Conservation (phyloP, 495 filamentous ascomycete genomes). For the Trichocladium antarcticum region DNA sequence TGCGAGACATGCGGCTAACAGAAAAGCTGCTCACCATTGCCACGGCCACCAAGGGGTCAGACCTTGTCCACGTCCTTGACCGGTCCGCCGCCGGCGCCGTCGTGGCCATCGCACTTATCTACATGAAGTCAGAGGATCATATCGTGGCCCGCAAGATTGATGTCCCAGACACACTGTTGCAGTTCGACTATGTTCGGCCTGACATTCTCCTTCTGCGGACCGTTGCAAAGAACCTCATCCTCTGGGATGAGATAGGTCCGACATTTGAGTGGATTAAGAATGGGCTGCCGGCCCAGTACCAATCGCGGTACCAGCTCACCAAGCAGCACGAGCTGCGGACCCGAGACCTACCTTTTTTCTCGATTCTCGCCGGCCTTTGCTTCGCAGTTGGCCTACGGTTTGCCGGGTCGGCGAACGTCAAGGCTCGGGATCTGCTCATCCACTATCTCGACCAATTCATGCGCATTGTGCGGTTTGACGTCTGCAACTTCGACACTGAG, state of each 20-base stretch:
- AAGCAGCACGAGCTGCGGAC: conserved; percentile 49
- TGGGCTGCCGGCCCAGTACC: conserved; percentile 60
- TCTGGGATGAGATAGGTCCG: conserved; percentile 76
- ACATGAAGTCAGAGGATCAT: conserved; percentile 90
- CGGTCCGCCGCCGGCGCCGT: conserved; percentile 84
- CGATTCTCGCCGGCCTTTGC: conserved; percentile 81
- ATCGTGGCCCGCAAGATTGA: conserved; percentile 87
- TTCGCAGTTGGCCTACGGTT: conserved; percentile 74
- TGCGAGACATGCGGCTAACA: conserved; percentile 88
- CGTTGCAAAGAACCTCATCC: conserved; percentile 80
- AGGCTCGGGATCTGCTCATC: conserved; percentile 69
- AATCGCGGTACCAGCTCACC: conserved; percentile 42
- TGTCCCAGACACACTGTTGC: conserved; percentile 73
- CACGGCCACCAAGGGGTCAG: conserved; percentile 74
- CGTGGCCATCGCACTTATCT: conserved; percentile 83
- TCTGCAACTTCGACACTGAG: conserved; percentile 65
- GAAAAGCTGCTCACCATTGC: conserved; percentile 78
- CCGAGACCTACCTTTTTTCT: conserved; percentile 81
- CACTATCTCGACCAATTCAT: conserved; percentile 82
- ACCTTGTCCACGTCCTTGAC: conserved; percentile 82
- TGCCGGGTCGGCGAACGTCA: conserved; percentile 65
- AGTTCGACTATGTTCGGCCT: conserved; percentile 90
- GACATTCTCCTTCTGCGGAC: conserved; percentile 88
- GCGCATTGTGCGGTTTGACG: conserved; percentile 57
- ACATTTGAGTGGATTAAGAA: conserved; percentile 59